Evolutionary conservation across 345 rosid species (phyloP).

Genomic region (Sonneratia alba): DNA sequence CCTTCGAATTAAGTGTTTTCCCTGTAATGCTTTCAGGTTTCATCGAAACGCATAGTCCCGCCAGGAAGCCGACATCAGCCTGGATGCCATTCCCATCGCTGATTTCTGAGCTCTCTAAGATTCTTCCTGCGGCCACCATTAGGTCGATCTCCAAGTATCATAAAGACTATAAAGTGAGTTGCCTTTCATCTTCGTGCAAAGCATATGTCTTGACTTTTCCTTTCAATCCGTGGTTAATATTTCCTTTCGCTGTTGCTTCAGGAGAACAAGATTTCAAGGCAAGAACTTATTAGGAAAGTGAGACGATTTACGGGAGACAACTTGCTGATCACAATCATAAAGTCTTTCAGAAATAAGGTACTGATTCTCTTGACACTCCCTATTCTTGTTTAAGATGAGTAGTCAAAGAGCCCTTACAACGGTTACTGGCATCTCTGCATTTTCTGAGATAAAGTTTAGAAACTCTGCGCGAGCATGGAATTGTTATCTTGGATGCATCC

Average conservation of each 20-base stretch:
- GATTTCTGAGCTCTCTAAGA: slow-evolving; percentile 48
- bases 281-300: slow-evolving; percentile 43
- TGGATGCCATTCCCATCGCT: slow-evolving; percentile 69
- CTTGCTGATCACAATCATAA: slow-evolving; percentile 54
- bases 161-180: slow-evolving; percentile 39
- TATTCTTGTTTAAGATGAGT: neutral
- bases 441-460: too few relatives aligned
- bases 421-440: too few relatives aligned
- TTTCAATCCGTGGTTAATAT: neutral
- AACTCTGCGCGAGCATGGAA: too few relatives aligned
- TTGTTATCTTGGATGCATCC: too few relatives aligned
- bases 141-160: slow-evolving; percentile 38
- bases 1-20: neutral
- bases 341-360: slow-evolving; percentile 46
- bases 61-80: slow-evolving; percentile 45
- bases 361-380: neutral
- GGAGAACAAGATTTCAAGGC: slow-evolving; percentile 57
- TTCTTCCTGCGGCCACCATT: slow-evolving; percentile 32
- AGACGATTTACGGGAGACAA: slow-evolving; percentile 64
- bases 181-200: neutral
- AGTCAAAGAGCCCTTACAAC: too few relatives aligned
- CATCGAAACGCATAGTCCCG: slow-evolving; percentile 14
- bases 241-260: slow-evolving; percentile 13
- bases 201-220: neutral
- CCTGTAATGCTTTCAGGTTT: slow-evolving; percentile 23